Base-by-base conservation (phyloP, 768 basidiomycete species). In the Rhizopogon salebrosus region DNA sequence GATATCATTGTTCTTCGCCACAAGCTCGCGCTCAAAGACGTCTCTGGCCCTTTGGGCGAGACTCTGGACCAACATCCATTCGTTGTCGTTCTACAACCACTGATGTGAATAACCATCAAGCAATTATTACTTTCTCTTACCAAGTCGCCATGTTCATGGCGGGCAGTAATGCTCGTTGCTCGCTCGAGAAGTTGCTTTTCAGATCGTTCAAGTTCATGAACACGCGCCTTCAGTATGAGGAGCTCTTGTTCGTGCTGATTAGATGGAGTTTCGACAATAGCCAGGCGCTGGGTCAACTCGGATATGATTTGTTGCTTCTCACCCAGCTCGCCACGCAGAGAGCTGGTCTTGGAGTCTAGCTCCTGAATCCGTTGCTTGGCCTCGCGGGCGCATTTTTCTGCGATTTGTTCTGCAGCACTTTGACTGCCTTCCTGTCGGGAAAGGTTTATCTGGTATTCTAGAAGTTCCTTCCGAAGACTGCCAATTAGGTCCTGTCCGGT, bases 1-100 rank as follows among this genome's bases (percentile, higher is more conserved):
- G 26, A 85, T 71, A 51, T 84, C 81, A 57, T 84, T 82, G 48
- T 71, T 71, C 61, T 83, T 83, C 23, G 69, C 72, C 27, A 83
- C 73, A 35, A 77, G 67, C 16, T 78, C 76, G 48, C 81, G 74
- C 55, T 82, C 82, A 57, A 82, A 75, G 20, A 77, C 64, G 10
- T 72, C 70, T 48, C 76, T 71, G 14, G 78, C 72, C 42, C 75
- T 64, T 37, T 67, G 66, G 56, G 79, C 70, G 27, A 85, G 57
- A 43, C 69, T 64, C 48, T 72, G 64, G 7, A 79, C 75, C 42
- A 85, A 73, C 4, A 65, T 71, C 60, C 74, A 79, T 62, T 84
- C 83, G 13, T 70, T 59, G 46, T 77, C 74, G 37, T 69, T 75
- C 82, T 83, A 41, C 48, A 59, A 46, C 50, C 13, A 41, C 54